Base-by-base conservation (phyloP, 108 stramenopile genomes). In the Licmophora abbreviata region DNA sequence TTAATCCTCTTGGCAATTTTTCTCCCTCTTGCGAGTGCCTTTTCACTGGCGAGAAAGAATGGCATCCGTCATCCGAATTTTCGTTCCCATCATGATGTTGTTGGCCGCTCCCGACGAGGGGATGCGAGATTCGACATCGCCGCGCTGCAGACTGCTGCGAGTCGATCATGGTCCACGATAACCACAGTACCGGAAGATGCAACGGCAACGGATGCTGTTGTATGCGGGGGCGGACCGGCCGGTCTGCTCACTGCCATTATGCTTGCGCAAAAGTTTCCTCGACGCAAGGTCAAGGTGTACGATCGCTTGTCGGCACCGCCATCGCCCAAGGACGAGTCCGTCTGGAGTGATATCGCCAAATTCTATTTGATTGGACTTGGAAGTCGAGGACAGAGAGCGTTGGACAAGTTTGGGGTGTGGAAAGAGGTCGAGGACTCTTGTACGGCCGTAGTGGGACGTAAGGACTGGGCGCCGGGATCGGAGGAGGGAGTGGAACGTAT, bases 301-400 rank as follows among this genome's bases (percentile, higher is more conserved):
- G 87, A 88, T 49, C 67, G 81, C 1, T 62, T 79, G 0, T 41
- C 59, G 0, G 57, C 68, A 30, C 82, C 82, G 0, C 72, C 71
- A 15, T 62, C 61, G 15, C 82, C 87, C 0, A 64, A 65, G 0
- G 82, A 88, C 54, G 66, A 64, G 14, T 24, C 42, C 17, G 63
- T 79, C 6, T 88, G 82, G 87, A 41, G 48, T 31, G 77, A 78
- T 48, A 68, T 76, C 29, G 73, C 76, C 15, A 73, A 63, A 52
- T 76, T 74, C 34, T 82, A 77, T 54, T 35, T 70, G 45, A 70
- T 76, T 56, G 94, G 94, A 12, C 66, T 95, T 27, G 84, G 87
- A 9, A 76, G 58, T 23, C 66, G 94, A 40, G 94, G 94, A 23
- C 88, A 91, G 61, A 38, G 54, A 24, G 69, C 92, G 6, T 54